Conservation (phyloP, 2,329 filamentous ascomycete species). For the Tolypocladium amazonense region DNA sequence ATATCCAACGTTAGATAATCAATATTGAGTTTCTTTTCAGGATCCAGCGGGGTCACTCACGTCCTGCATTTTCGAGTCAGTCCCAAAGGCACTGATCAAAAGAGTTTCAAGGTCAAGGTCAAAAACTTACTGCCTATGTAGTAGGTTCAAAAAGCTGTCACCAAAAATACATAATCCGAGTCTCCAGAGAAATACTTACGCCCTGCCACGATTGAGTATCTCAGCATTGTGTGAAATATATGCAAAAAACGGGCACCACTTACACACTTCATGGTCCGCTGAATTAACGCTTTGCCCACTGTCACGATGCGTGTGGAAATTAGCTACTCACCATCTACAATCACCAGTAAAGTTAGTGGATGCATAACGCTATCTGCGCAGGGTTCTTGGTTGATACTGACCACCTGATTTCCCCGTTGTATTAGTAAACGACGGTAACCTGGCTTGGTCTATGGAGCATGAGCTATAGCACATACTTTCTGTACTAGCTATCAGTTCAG, state of each 20-base stretch:
- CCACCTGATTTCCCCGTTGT: not conserved
- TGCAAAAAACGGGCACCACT: not conserved
- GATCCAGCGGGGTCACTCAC: not conserved
- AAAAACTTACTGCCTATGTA: not conserved
- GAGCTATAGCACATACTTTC: not conserved
- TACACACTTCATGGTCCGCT: not conserved
- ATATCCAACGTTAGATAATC: too few relatives aligned
- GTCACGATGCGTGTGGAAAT: not conserved
- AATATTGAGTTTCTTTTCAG: too few relatives aligned
- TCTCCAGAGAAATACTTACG: not conserved
- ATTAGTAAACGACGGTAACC: not conserved
- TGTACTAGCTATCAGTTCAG: not conserved
- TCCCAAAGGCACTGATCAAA: not conserved
- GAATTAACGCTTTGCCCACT: not conserved
- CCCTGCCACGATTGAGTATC: not conserved
- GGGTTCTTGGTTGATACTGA: not conserved
- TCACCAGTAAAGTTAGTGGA: not conserved
- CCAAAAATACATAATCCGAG: not conserved
- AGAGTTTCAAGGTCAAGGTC: not conserved
- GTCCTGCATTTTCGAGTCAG: not conserved
- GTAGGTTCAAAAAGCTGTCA: not conserved
- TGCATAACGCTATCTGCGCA: not conserved
- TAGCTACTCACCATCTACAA: not conserved
- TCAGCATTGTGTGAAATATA: not conserved
- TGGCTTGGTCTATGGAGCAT: not conserved